Evolutionary conservation across 192 early-diverging fungal species (phyloP).

Genomic region (Rhizoclosmatium globosum): DNA sequence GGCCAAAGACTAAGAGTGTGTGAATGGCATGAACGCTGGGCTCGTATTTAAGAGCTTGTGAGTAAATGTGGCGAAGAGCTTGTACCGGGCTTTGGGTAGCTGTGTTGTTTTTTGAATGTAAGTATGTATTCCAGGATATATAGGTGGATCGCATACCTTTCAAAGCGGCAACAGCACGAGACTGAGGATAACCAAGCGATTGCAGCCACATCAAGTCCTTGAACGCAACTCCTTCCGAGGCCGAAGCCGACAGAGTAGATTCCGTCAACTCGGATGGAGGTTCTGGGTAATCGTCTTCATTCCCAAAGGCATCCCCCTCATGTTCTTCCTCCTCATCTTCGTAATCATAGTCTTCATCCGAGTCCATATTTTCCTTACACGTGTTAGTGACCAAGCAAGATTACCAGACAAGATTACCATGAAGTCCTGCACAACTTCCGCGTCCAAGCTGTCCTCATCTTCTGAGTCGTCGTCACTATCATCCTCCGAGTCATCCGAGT

Average conservation of each 20-base stretch:
- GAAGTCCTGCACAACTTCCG: constrained; percentile 17
- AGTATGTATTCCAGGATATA: neutral
- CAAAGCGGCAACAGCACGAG: constrained; percentile 18
- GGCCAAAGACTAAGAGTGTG: constrained; percentile 14
- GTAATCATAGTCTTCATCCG: neutral
- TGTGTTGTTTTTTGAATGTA: neutral
- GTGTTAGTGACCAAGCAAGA: neutral
- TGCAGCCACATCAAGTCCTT: constrained; percentile 24
- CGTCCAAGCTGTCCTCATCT: constrained; percentile 34
- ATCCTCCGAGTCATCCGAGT: neutral
- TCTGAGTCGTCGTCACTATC: constrained; percentile 29
- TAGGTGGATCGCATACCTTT: neutral
- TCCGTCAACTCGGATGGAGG: neutral
- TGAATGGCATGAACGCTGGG: neutral
- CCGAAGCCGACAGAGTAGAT: neutral
- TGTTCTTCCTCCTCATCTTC: constrained; percentile 1
- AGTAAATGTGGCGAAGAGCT: neutral
- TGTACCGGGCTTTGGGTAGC: neutral
- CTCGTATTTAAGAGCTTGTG: neutral
- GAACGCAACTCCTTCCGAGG: neutral
- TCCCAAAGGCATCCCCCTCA: constrained; percentile 1
- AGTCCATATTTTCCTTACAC: neutral
- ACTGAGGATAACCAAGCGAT: constrained; percentile 27
- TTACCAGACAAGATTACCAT: neutral
- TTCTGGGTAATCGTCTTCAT: constrained; percentile 29